Conservation (phyloP, 371 early-diverging fungal species). For the Umbelopsis sp. region DNA sequence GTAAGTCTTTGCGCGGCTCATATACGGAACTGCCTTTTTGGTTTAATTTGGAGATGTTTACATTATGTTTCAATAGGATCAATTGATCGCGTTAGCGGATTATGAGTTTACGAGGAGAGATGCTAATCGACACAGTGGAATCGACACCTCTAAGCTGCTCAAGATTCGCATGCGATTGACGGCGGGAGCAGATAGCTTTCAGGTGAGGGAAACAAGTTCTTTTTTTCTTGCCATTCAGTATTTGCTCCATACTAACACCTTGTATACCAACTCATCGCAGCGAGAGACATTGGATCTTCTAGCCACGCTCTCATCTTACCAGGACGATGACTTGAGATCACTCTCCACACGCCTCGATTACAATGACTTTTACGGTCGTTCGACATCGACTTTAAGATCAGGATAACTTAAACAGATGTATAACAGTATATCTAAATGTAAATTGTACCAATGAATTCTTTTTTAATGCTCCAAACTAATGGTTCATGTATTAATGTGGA, state of each 20-base stretch:
- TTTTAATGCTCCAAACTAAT: background rate
- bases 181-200: background rate
- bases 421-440: constrained; percentile 9
- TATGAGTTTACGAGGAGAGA: constrained; percentile 19
- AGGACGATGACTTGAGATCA: constrained; percentile 73
- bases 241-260: background rate
- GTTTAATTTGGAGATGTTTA: constrained; percentile 13
- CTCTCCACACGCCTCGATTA: constrained; percentile 77
- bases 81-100: constrained; percentile 14
- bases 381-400: background rate
- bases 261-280: constrained; percentile 15
- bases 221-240: background rate
- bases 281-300: constrained; percentile 49
- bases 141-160: constrained; percentile 18
- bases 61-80: constrained; percentile 21
- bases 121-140: constrained; percentile 29
- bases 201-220: background rate
- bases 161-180: constrained; percentile 4
- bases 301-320: constrained; percentile 60
- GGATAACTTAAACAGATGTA: background rate
- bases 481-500: background rate
- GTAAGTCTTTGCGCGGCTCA: constrained; percentile 4
- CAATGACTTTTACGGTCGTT: constrained; percentile 66
- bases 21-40: no score
- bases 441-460: constrained; percentile 2